Evolutionary conservation across 768 basidiomycete genomes (phyloP), one percentile per base, ranked within the genome.

Genomic region (Leccinum uliginosum): DNA sequence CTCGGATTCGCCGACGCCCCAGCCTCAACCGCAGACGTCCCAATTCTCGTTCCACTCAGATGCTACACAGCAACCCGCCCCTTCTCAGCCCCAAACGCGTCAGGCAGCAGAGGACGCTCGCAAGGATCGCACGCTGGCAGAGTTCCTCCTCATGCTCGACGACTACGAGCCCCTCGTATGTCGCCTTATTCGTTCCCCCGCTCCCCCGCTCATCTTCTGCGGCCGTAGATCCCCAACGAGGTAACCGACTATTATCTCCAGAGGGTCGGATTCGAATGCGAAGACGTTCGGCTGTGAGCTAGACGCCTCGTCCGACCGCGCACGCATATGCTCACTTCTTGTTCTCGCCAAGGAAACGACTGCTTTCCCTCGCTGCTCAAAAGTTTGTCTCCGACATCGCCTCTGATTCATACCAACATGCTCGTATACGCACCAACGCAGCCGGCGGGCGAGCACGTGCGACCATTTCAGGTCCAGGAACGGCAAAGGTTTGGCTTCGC

Each of bases 301-400:
- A 14, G 43, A 23, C 27, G 26, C 27, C 17, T 27, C 45, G 51
- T 65, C 62, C 30, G 30, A 29, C 24, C 10, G 9, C n/a, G 38
- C 24, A 47, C 6, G 21, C 56, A 3, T 23, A 43, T 43, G 49
- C 50, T 53, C 53, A 56, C 19, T 4, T 54, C 44, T 50, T 19
- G 10, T 43, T 46, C 40, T 50, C 24, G 40, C 58, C 8, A 70
- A 97, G 95, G 55, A 98, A 97, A 76, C 90, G 96, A 3, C 83
- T 99, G 17, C 78, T 99, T 24, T 94, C 96, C 0, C 81, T 98
- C 12, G 95, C 97, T 3, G 93, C 97, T 0, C 97, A 99, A 68
- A 98, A 98, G 68, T 98, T 99, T 69, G 87, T 98, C 45, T 91
- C 94, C 7, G 96, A 98, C 68, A 95, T 99, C 54, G 90, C 96